These are phyloP conservation scores for Podaxis sp. DNA, from an alignment of 768 basidiomycete genomes.

Conservation along the genomic window DNA sequence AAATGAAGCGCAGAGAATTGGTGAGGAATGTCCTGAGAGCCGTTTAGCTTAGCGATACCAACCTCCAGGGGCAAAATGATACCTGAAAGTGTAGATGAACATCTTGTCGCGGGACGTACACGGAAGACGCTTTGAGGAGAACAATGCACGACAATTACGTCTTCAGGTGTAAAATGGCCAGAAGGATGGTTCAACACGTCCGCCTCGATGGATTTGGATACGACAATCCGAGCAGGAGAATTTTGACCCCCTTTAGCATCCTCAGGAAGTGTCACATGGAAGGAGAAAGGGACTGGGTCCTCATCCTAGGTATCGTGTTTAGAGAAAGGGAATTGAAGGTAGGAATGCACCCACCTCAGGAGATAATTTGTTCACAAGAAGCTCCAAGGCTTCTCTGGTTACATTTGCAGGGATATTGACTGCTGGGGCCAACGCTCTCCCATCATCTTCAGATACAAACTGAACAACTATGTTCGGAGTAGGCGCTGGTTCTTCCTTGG, in stretches of 20 bases:
- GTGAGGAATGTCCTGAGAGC: constrained; percentile 77
- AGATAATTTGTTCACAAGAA: constrained; percentile 84
- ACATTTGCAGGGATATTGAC: constrained; percentile 90
- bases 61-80: constrained; percentile 19
- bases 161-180: constrained; percentile 77
- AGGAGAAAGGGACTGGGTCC: constrained; percentile 90
- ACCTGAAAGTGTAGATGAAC: constrained; percentile 91
- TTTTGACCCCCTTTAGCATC: constrained; percentile 45
- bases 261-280: constrained; percentile 78
- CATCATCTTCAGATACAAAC: constrained; percentile 90
- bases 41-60: constrained; percentile 8
- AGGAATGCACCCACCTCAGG: constrained; percentile 54
- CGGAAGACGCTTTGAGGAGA: constrained; percentile 95
- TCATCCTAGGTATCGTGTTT: constrained; percentile 52
- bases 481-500: constrained; percentile 41
- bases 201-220: constrained; percentile 79
- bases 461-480: constrained; percentile 82
- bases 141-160: constrained; percentile 84
- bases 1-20: constrained; percentile 93
- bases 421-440: constrained; percentile 75
- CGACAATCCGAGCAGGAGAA: constrained; percentile 74
- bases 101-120: constrained; percentile 91
- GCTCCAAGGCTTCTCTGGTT: constrained; percentile 78
- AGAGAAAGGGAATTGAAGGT: constrained; percentile 13
- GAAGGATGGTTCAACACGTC: constrained; percentile 79